phyloP scores from a whole-genome alignment of 2,329 filamentous ascomycete species.

The Paracamarosporium sp. region DNA sequence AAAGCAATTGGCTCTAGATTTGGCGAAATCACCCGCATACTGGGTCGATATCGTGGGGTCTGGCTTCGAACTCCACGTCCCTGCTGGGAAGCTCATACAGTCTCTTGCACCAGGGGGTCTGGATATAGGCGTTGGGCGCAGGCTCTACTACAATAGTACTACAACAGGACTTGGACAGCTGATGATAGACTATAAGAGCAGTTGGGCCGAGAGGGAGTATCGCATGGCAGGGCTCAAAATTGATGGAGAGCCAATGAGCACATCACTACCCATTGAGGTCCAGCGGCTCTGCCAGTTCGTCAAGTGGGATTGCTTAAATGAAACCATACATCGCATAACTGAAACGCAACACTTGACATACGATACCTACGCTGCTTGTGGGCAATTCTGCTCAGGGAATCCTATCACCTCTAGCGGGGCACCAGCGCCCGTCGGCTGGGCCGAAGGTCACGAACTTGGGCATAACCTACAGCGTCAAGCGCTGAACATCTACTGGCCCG shows the following conservation, averaged over 20 bases:
- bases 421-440: neutral
- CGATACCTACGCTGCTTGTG: constrained; percentile 1
- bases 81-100: neutral
- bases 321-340: constrained; percentile 1
- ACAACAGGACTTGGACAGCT: neutral
- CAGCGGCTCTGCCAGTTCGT: neutral
- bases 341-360: neutral
- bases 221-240: constrained; percentile 3
- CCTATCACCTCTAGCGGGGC: neutral
- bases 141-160: neutral
- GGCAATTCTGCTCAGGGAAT: constrained; percentile 1
- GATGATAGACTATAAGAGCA: constrained; percentile 4
- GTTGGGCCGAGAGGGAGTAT: constrained; percentile 4
- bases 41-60: constrained; percentile 1
- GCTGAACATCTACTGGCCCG: constrained; percentile 2
- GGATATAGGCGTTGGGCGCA: neutral
- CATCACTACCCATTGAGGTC: neutral
- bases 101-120: neutral
- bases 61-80: constrained; percentile 2
- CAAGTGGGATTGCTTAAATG: neutral
- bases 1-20: neutral
- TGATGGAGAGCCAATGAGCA: neutral
- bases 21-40: neutral
- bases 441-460: neutral
- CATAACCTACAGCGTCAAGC: neutral